Evolutionary conservation across 139 green algal genomes (phyloP), one percentile per base, ranked within the genome.

Genomic region (Asterochloris sp.): DNA sequence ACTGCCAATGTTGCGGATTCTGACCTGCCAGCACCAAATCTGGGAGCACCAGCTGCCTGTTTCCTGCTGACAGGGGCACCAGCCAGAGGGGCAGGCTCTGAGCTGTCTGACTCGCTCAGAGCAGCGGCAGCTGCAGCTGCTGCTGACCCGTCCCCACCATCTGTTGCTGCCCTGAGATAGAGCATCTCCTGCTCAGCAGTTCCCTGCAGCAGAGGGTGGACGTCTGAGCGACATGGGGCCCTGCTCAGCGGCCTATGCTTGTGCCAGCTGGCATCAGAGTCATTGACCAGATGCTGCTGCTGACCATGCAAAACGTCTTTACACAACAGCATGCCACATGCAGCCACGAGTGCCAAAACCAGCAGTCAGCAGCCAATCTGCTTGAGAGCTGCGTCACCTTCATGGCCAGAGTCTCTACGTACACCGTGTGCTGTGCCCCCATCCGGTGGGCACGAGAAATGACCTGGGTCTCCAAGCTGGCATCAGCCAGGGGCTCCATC

Each of bases 401-500:
- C 96, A 98, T 98, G 60, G 89, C 94, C 73, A 98, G 89, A 19
- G 89, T 88, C 83, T 98, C 93, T 24, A 98, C 95, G 78, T 89
- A 76, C 14, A 98, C 88, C 0, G 83, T 15, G 19, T 83, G 71
- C 24, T n/a, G 85, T 11, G 91, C 92, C 27, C 96, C 96, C 95
- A 99, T 98, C 79, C 96, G 91, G 86, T 97, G 89, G 11, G 96
- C 95, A 19, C 96, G 88, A 19, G 86, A 90, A 0, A 98, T 83
- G 1, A 99, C 89, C 89, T 97, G 90, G 67, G 94, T 80, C 86
- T 97, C 89, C 82, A 96, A 81, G 13, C 87, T 79, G 8, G 60
- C 29, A 83, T 99, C 94, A n/a, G 85, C 87, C 29, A 99, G 85
- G 0, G 96, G 96, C 88, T 99, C 96, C 96, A 98, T 96, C 24